Evolutionary conservation across 2,329 filamentous ascomycete species (phyloP), one percentile per base, ranked within the genome.

Genomic region (Botryotinia globosa): DNA sequence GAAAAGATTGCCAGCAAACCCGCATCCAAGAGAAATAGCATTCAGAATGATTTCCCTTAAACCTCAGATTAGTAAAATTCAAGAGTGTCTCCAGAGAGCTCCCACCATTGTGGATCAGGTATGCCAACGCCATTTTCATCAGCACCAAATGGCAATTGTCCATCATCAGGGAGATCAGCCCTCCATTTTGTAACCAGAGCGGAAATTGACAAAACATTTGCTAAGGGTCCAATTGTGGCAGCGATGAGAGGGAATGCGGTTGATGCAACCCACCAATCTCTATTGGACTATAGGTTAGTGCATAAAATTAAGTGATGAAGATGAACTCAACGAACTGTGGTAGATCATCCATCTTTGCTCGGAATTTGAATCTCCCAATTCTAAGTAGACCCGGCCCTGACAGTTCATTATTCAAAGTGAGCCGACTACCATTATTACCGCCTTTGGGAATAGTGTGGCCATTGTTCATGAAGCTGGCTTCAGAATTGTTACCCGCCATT

Each of bases 191-290:
- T 88, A 2, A 92, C 89, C 63, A 92, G 81, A 1, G 90, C 90
- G 39, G 89, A 89, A 70, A 92, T 90, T 1, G 88, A 90, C 74
- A 91, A 84, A 34, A 92, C 86, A 78, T 92, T 92, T 5, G 91
- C 90, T n/a, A 92, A 81, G 1, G 91, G 91, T 0, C 89, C 90
- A n/a, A 90, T 85, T 1, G 90, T 89, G 22, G 91, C 91, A 4
- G 90, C 90, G 7, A 92, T 82, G 4, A 92, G 84, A 5, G 88
- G 88, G 62, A 89, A 81, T 5, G 81, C 82, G 5, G 81, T 83
- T 1, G 80, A 81, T 51, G 81, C 82, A 71, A 83, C 81, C 81
- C 81, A 83, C 82, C 82, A 83, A 61, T 78, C 77, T 76, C 79
- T 82, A 65, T 71, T 42, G 37, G 58, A 6, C 25, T 58, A 62